Evolutionary conservation across 345 rosid genomes (phyloP).

Genomic region (Lumnitzera racemosa): DNA sequence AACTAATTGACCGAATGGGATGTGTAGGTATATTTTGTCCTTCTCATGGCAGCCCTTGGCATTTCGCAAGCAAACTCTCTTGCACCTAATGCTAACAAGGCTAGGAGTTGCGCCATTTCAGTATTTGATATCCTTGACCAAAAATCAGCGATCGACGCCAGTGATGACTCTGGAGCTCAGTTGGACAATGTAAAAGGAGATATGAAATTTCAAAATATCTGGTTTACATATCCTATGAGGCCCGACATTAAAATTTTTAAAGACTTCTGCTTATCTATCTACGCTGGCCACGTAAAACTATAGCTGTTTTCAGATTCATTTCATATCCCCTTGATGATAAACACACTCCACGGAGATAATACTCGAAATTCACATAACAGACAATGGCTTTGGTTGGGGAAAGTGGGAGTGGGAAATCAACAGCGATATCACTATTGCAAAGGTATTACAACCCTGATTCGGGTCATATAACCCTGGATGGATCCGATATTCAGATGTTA

Average conservation of each 20-base stretch:
- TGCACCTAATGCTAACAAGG: conserved; percentile 56
- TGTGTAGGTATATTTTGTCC: conserved; percentile 65
- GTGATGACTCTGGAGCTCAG: conserved; percentile 56
- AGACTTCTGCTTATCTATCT: conserved; percentile 53
- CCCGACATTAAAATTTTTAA: conserved; percentile 67
- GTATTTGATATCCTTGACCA: conserved; percentile 62
- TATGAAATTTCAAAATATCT: conserved; percentile 51
- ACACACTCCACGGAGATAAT: neutral
- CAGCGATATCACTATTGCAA: conserved; percentile 60
- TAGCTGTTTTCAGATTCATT: neutral
- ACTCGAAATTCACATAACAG: conserved; percentile 18
- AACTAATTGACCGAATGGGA: too few species aligned
- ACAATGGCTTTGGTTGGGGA: conserved; percentile 83
- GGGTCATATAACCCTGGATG: conserved; percentile 64
- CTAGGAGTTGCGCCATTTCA: conserved; percentile 60
- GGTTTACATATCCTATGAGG: conserved; percentile 74
- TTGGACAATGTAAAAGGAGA: conserved; percentile 56
- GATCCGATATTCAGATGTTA: conserved; percentile 51
- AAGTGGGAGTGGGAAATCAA: conserved; percentile 85
- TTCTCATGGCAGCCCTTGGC: conserved; percentile 63
- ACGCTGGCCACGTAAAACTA: conserved; percentile 55
- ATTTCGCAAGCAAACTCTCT: conserved; percentile 70
- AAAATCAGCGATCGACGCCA: conserved; percentile 57
- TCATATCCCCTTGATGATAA: too few species aligned
- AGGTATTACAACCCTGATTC: conserved; percentile 81